Percentiles rank a stretch among this genome's conserved stretches.
Conservation (phyloP, 2,329 filamentous ascomycete genomes). For the Colletotrichum shisoi region DNA sequence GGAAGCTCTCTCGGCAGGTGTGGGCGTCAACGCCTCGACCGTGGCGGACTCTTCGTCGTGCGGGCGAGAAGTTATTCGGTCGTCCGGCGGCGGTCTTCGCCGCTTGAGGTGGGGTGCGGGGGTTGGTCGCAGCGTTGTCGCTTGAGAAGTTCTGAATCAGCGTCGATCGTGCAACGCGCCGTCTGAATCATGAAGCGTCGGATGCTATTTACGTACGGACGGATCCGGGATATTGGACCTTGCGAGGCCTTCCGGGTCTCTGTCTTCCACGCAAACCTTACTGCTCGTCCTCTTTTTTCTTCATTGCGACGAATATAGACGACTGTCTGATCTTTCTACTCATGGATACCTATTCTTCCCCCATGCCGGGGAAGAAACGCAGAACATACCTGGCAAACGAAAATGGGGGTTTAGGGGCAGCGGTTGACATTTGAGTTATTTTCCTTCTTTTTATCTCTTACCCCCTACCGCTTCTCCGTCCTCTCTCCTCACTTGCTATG, state of each 20-base stretch:
- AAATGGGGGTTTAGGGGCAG: conserved; percentile 20
- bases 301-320: conserved; percentile 33
- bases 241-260: neutral
- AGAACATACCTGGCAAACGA: conserved; percentile 29
- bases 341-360: conserved; percentile 35
- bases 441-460: neutral
- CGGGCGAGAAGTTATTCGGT: conserved; percentile 62
- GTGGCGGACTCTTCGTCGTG: conserved; percentile 57
- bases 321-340: neutral
- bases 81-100: conserved; percentile 60
- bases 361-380: conserved; percentile 12
- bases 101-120: conserved; percentile 62
- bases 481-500: conserved; percentile 14
- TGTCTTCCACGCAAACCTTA: neutral
- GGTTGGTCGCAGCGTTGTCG: conserved; percentile 60
- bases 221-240: conserved; percentile 21
- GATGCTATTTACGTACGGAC: conserved; percentile 36
- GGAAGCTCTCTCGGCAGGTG: conserved; percentile 59
- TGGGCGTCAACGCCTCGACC: conserved; percentile 54
- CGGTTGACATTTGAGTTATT: conserved; percentile 4
- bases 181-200: conserved; percentile 34
- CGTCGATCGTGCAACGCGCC: conserved; percentile 13
- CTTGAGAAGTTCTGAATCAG: conserved; percentile 45
- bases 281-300: conserved; percentile 2
- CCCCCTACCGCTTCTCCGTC: neutral